Percentiles rank a stretch among this genome's conserved stretches.
These are phyloP conservation scores for Pichia rugopelliculosa DNA, from an alignment of 805 yeast genomes.

Conservation along the genomic window DNA sequence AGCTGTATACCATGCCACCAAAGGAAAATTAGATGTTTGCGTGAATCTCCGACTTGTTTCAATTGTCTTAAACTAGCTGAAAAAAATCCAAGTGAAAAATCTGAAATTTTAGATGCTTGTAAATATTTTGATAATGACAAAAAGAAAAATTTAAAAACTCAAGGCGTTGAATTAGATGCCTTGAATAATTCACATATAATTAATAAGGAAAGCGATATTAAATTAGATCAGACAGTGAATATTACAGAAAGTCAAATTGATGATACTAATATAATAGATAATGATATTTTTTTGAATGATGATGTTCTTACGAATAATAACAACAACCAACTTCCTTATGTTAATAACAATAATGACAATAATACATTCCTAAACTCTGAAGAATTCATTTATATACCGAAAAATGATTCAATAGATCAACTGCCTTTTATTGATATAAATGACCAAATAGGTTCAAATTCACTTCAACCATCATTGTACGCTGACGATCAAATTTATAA, in stretches of 20 bases:
- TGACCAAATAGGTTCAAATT: not conserved
- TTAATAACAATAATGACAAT: not conserved
- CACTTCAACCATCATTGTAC: not conserved
- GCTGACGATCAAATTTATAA: constrained; percentile 3
- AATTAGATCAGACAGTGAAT: too few species aligned
- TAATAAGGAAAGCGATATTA: not conserved
- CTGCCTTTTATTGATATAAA: not conserved
- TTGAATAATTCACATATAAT: not conserved
- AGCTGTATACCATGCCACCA: constrained; percentile 60
- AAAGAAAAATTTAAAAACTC: constrained; percentile 32
- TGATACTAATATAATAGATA: not conserved
- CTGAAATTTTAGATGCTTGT: constrained; percentile 29
- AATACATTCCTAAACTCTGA: too few species aligned
- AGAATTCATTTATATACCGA: constrained; percentile 1
- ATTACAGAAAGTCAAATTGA: not conserved
- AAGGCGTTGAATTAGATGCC: constrained; percentile 10
- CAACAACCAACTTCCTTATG: not conserved
- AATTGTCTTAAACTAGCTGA: constrained; percentile 37
- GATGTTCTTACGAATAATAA: not conserved
- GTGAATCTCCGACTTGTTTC: constrained; percentile 50
- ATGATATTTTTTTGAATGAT: not conserved
- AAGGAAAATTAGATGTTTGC: constrained; percentile 60
- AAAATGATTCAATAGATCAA: not conserved
- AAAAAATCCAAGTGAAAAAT: constrained; percentile 13
- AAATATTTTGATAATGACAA: constrained; percentile 52